These are phyloP conservation scores for Orbilia brochopaga DNA, from an alignment of 2,329 filamentous ascomycete species.

Conservation along the genomic window DNA sequence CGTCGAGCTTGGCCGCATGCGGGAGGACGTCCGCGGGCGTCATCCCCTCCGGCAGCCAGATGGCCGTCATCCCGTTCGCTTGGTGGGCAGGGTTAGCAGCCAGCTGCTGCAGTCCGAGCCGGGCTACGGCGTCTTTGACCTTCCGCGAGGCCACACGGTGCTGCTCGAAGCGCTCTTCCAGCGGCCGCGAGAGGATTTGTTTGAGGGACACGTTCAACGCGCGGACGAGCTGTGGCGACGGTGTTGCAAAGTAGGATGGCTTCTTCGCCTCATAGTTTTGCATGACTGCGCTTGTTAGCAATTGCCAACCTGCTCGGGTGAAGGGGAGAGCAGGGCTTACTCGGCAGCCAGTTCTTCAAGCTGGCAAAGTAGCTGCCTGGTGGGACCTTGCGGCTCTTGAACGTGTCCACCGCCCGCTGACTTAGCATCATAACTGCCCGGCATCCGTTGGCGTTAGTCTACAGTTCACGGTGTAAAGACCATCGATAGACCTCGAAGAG, in stretches of 20 bases:
- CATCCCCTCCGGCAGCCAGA: constrained; percentile 86
- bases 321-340: constrained; percentile 60
- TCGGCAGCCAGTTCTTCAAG: constrained; percentile 96
- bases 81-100: constrained; percentile 86
- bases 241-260: constrained; percentile 96
- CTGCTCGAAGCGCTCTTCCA: constrained; percentile 80
- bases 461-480: too few species aligned
- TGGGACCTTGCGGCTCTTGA: constrained; percentile 79
- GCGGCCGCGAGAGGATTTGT: constrained; percentile 80
- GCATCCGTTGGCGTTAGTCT: not conserved
- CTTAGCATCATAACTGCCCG: constrained; percentile 80
- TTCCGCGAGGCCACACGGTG: constrained; percentile 81
- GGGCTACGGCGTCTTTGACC: constrained; percentile 81
- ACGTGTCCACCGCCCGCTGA: constrained; percentile 79
- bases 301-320: not conserved
- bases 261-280: constrained; percentile 98
- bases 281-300: constrained; percentile 69
- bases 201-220: constrained; percentile 87
- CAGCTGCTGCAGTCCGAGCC: constrained; percentile 84
- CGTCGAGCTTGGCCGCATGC: constrained; percentile 80
- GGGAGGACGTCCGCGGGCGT: constrained; percentile 83
- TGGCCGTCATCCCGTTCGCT: constrained; percentile 96
- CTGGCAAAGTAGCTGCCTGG: constrained; percentile 92
- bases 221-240: constrained; percentile 89
- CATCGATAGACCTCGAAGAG: not conserved